Base-by-base conservation (phyloP, 306 rosid genomes). In the Prunus padus region DNA sequence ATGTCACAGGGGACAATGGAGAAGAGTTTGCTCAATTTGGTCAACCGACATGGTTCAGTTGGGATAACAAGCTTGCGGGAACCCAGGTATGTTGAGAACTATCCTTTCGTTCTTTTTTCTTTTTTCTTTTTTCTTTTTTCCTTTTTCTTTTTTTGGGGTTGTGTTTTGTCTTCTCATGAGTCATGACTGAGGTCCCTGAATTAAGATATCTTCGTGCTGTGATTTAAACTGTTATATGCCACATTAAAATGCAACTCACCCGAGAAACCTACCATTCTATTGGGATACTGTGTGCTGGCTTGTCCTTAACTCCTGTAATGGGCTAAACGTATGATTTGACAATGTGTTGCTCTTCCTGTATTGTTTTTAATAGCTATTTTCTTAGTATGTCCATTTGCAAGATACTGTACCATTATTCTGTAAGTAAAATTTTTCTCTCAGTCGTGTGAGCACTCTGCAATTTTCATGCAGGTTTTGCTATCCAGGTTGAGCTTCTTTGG, bases 1-100 rank as follows among this genome's bases (percentile, higher is more conserved):
- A 85, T 66, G 99, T 89, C 80, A 80, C 88, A 56, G 93, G 96
- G 44, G 76, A 82, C 56, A 79, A 79, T 30, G 99, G 98, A 78
- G 79, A 86, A 37, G 80, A 77, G 23, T 92, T 49, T 77, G 99
- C 98, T 61, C 51, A 90, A 13, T 96, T 75, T 74, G 98, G 88
- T 80, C 84, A 85, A 76, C 98, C 99, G 15, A 89, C 91, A 71
- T 96, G 99, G 99, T 96, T 96, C 86, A 92, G 99, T 77, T 96
- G 99, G 99, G 99, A 96, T 81, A 88, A 88, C 88, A 96, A 96
- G 87, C 99, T 86, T 77, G 92, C 98, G 42, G 97, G 97, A 82
- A 85, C 97, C 57, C 99, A 96, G 86, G 98, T 90, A 75, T 16
- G 49, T 67, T 52, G 69, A 18, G 47, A 33, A 64, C 4, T 16